Base-by-base conservation (phyloP, 371 early-diverging fungal genomes). In the Rhizopus sp. region DNA sequence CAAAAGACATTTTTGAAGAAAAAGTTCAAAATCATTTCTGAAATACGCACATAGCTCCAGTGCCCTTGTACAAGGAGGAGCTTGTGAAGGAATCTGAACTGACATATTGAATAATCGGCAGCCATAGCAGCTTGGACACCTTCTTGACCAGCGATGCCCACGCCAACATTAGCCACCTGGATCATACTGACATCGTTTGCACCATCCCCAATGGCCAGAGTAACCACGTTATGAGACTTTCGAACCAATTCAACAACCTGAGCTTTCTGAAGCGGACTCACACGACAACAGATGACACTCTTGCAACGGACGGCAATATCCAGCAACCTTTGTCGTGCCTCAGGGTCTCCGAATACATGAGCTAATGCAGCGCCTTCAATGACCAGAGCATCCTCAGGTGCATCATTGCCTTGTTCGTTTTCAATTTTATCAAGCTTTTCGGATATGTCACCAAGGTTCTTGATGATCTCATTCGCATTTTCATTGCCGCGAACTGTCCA, bases 171-270 rank as follows among this genome's bases (percentile, higher is more conserved):
- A 9, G 99, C 96, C 4, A 91, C 94, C 74, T 94, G 88, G 73
- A 92, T 91, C 95, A 91, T 95, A 54, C 81, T 89, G 50, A 92
- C 98, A 77, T 96, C 97, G 68, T 96, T 95, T 53, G 98, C 98
- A 7, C 99, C 99, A 74, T 99, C 99, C 15, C 99, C 99, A 44
- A 99, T 93, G 10, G 93, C 97, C 50, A 95, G 80, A 53, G 92
- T 94, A 44, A 88, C 86, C 17, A 87, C 87, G 34, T 73, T 83
- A 48, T 80, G 80, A 35, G 87, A 89, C 48, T 88, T 84, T 35
- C 91, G 87, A n/a, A 99, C 88, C 50, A 96, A 73, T 51, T 88
- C 85, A 1, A 98, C 97, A 32, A 99, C 98, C 62, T 91, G 75
- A 0, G 98, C 97, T 79, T 99, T 99, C 70, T 99, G 98, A 54